Base-by-base conservation (phyloP, 2,329 filamentous ascomycete genomes). In the Chalara sp. region DNA sequence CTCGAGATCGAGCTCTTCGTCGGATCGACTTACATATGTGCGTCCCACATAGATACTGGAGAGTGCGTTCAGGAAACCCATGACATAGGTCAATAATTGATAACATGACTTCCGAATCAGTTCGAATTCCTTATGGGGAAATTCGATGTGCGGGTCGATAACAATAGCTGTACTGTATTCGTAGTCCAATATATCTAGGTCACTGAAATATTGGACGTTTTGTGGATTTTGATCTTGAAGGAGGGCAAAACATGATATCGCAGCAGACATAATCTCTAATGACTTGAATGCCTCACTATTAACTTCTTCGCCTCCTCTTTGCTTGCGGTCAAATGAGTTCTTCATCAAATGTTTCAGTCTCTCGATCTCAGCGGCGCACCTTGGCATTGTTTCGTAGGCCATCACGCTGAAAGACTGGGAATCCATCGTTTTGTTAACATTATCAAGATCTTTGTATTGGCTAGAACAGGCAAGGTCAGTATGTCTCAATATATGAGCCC, bases 351-450 rank as follows among this genome's bases (percentile, higher is more conserved):
- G 32, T 12, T 31, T 49, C 28, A 56, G 44, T 32, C 54, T 48
- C 29, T 52, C 48, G 37, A 58, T 50, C 6, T 53, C 50, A 13
- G 55, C 50, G 7, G 31, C 40, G 28, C 49, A 55, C 43, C 51
- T 54, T 31, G 52, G 49, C n/a, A 51, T 52, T 8, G 56, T 56
- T 12, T 58, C 52, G 40, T 58, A 53, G 28, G 57, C 53, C 57
- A 56, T 58, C 1, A 47, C 53, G 5, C 52, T 55, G 46, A 58
- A 58, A 8, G 56, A 58, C 13, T 54, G 28, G 6, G 32, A 29
- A 13, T 49, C 45, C 35, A 55, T 44, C 32, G 53, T 53, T 10
- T 42, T 32, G 43, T 49, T 32, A 35, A 57, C 32, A 33, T 55
- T 50, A 10, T 47, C 46, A 6, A 37, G 39, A 32, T 47, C 48